Base-by-base conservation (phyloP, 2,329 filamentous ascomycete genomes). In the Epichloe glyceriae region DNA sequence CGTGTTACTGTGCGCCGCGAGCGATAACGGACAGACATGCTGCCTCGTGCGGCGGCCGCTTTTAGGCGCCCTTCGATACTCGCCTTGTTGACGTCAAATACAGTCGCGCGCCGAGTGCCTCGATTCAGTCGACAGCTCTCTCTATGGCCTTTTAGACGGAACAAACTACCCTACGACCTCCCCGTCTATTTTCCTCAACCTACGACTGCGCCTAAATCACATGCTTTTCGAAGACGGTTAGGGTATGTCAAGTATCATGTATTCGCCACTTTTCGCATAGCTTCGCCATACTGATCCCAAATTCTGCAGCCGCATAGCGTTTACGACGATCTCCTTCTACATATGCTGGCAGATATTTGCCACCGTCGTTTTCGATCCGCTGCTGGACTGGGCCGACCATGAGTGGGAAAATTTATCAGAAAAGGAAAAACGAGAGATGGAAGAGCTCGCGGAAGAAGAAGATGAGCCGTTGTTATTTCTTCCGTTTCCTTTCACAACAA, bases 401-500 rank as follows among this genome's bases (percentile, higher is more conserved):
- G 64, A 72, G 55, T 68, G 70, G 54, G 66, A 69, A 4, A 62
- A 67, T 14, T 56, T 73, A 47, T 68, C 68, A 1, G 67, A 71
- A 20, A 67, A 73, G 43, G 73, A 75, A 57, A 70, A 66, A 53
- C 61, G 67, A 50, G 66, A 67, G 46, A 56, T 70, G 37, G 62
- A 69, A 40, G 64, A 70, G 5, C 62, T 70, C 14, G 67, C 70
- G 2, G 69, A 71, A 2, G 68, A 71, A 2, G 68, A 73, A 3
- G 67, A 69, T 14, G 69, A 73, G 17, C 64, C 73, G 2, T 56
- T 74, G 14, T 19, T 73, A 5, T 85, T 85, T 53, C 73, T 86
- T 7, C 79, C 82, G 0, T 75, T 85, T 49, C 79, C 80, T 3
- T 79, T 79, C 42, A 80, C 77, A 2, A 77, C 72, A 1, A 71